These are phyloP conservation scores for Pilaira anomala DNA, from an alignment of 192 early-diverging fungal species.

Conservation along the genomic window DNA sequence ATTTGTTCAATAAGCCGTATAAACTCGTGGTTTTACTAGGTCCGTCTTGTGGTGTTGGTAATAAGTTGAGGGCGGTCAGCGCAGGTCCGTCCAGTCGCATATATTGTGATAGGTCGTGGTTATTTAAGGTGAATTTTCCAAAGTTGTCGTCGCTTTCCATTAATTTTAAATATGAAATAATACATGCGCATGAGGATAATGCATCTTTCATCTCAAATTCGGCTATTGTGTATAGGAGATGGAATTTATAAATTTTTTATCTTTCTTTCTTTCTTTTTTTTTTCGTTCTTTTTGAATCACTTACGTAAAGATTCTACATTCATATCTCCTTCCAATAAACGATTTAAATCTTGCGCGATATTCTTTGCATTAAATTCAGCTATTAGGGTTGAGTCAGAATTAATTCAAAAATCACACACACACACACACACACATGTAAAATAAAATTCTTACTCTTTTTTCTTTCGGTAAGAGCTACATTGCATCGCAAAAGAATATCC, in stretches of 20 bases:
- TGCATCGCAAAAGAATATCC: slow-evolving; percentile 70
- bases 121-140: slow-evolving; percentile 67
- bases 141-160: slow-evolving; percentile 60
- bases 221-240: slow-evolving; percentile 37
- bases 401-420: neutral
- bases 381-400: slow-evolving; percentile 12
- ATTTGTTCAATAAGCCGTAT: slow-evolving; percentile 82
- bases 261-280: neutral
- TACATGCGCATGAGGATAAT: slow-evolving; percentile 62
- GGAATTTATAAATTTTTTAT: too few relatives aligned
- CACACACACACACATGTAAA: neutral
- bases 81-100: slow-evolving; percentile 92
- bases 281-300: slow-evolving; percentile 24
- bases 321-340: slow-evolving; percentile 68
- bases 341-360: slow-evolving; percentile 83
- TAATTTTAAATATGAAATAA: slow-evolving; percentile 65
- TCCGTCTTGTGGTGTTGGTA: slow-evolving; percentile 71
- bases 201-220: slow-evolving; percentile 72
- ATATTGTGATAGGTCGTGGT: slow-evolving; percentile 81
- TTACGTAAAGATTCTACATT: slow-evolving; percentile 62
- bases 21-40: slow-evolving; percentile 58
- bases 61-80: slow-evolving; percentile 81
- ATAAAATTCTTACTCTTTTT: slow-evolving; percentile 49
- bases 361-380: slow-evolving; percentile 70
- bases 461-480: slow-evolving; percentile 67